These are phyloP conservation scores for Fusarium azukiicola DNA, from an alignment of 2,329 filamentous ascomycete genomes.

Conservation along the genomic window DNA sequence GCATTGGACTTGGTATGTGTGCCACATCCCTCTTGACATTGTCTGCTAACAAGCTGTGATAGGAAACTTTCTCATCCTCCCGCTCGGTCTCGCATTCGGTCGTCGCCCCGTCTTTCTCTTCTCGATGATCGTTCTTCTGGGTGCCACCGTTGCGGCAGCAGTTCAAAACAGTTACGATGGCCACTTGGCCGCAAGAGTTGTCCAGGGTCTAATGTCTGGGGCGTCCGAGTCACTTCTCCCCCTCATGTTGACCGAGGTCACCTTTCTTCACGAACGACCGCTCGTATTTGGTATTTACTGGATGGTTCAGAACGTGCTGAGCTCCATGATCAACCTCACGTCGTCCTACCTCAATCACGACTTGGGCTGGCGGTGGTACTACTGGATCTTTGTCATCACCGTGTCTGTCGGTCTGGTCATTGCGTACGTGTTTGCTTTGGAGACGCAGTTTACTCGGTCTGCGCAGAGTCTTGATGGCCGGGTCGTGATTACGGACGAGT, in stretches of 20 bases:
- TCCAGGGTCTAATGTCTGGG: constrained; percentile 20
- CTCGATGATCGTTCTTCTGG: background rate
- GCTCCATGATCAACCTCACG: constrained; percentile 15
- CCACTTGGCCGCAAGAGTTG: background rate
- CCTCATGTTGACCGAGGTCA: constrained; percentile 30
- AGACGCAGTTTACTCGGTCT: constrained; percentile 27
- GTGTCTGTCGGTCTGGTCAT: constrained; percentile 24
- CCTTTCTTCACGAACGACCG: constrained; percentile 28
- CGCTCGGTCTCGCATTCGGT: background rate
- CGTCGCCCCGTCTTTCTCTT: background rate
- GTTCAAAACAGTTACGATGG: background rate
- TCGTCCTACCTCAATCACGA: constrained; percentile 19
- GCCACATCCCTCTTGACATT: background rate
- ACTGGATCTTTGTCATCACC: constrained; percentile 34
- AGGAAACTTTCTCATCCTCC: constrained; percentile 1
- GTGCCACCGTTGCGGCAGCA: background rate
- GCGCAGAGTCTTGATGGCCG: constrained; percentile 23
- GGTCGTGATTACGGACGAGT: background rate
- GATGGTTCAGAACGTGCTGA: constrained; percentile 24
- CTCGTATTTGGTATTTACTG: constrained; percentile 29
- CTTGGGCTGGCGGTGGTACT: constrained; percentile 32
- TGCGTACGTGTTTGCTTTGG: constrained; percentile 20
- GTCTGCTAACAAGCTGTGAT: background rate
- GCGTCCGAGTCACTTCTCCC: constrained; percentile 26
- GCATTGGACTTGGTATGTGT: background rate